Percentiles rank a stretch among this genome's conserved stretches.
These are phyloP conservation scores for Hyaloscypha hepaticicola DNA, from an alignment of 495 filamentous ascomycete species.

Conservation along the genomic window DNA sequence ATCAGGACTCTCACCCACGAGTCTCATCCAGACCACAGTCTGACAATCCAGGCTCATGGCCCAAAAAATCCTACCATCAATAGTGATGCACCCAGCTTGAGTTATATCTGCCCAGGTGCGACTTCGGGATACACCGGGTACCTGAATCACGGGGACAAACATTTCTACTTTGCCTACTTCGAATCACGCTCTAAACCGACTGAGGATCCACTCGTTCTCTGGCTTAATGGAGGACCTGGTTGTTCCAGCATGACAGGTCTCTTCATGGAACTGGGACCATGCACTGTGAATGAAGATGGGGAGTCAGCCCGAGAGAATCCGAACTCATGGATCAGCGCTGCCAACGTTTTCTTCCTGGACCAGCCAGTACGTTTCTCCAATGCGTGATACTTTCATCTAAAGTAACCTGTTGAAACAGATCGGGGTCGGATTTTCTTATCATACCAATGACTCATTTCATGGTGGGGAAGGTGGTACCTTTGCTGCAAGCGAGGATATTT, in stretches of 20 bases:
- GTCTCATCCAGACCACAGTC: constrained; percentile 23
- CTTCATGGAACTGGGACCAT: constrained; percentile 30
- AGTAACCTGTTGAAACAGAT: background rate
- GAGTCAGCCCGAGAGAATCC: constrained; percentile 22
- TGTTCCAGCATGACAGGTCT: constrained; percentile 29
- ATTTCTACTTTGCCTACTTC: constrained; percentile 26
- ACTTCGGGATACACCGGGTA: constrained; percentile 23
- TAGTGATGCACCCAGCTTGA: constrained; percentile 4
- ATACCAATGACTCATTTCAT: constrained; percentile 4
- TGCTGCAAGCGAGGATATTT: constrained; percentile 53
- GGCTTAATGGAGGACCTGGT: constrained; percentile 30
- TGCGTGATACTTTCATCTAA: background rate
- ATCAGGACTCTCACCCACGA: constrained; percentile 21
- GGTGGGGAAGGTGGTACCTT: constrained; percentile 19
- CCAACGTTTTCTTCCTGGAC: constrained; percentile 30
- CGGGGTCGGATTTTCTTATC: constrained; percentile 28
- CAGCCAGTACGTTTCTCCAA: constrained; percentile 10
- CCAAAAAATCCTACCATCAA: constrained; percentile 1
- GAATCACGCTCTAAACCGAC: constrained; percentile 13
- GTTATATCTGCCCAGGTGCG: constrained; percentile 21
- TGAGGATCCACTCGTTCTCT: constrained; percentile 18
- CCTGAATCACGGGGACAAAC: constrained; percentile 15
- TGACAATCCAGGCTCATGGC: constrained; percentile 15
- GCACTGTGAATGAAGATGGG: constrained; percentile 19
- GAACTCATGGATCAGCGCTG: constrained; percentile 28